Evolutionary conservation across 176 grass and related monocot genomes (phyloP).

Genomic region (Dendrocalamus sinicus): DNA sequence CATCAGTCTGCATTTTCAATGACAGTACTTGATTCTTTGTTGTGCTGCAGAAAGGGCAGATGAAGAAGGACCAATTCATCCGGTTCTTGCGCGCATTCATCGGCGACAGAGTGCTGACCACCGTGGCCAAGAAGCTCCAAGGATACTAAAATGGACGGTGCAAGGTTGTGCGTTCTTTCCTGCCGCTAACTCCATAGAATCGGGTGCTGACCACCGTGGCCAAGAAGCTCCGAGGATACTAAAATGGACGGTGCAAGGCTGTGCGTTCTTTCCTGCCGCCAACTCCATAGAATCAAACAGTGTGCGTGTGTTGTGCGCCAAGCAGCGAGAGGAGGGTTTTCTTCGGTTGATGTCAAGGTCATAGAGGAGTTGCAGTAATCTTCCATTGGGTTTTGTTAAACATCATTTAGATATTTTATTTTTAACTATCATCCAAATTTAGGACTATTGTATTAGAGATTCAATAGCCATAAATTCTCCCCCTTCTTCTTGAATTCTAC

Average conservation of each 20-base stretch:
- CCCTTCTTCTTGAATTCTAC: no score
- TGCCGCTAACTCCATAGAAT: slow-evolving; percentile 29
- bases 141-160: slow-evolving; percentile 49
- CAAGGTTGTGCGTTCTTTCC: background rate
- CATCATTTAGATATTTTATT: no score
- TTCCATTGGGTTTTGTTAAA: background rate
- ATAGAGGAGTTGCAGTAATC: slow-evolving; percentile 30
- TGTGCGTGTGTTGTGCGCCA: slow-evolving; percentile 18
- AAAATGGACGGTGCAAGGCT: slow-evolving; percentile 29
- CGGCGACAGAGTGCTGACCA: slow-evolving; percentile 67
- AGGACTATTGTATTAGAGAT: no score
- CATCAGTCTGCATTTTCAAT: background rate
- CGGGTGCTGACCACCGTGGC: slow-evolving; percentile 55
- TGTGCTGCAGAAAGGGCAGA: slow-evolving; percentile 68
- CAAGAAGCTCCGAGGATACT: slow-evolving; percentile 64
- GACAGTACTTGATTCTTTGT: background rate
- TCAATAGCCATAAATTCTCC: no score
- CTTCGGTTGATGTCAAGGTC: slow-evolving; percentile 26
- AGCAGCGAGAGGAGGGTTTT: slow-evolving; percentile 32
- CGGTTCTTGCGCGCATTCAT: slow-evolving; percentile 52
- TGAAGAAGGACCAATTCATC: slow-evolving; percentile 74
- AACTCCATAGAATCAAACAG: slow-evolving; percentile 16
- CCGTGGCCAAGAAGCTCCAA: slow-evolving; percentile 62
- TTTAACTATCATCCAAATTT: no score
- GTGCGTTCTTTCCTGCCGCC: background rate